Base-by-base conservation (phyloP, 2,329 filamentous ascomycete species). In the Alternaria consortialis region DNA sequence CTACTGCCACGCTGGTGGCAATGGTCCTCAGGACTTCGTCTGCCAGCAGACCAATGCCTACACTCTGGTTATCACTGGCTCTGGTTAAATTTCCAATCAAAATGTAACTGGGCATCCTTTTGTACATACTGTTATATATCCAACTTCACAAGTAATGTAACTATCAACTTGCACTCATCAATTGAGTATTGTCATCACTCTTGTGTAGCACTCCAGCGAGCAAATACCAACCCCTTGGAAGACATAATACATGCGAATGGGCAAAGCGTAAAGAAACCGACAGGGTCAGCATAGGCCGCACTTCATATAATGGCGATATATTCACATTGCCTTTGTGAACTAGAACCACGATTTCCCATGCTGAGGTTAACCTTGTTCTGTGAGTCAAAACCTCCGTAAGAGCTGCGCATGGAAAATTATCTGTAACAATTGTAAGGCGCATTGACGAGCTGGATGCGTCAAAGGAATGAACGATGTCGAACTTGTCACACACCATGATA, bases 1-100 rank as follows among this genome's bases (percentile, higher is more conserved):
- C 2, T 67, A 69, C 58, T 73, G 69, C 63, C 66, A 39, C 13
- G 66, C 70, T 50, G 70, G 66, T n/a, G 66, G 68, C 4, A 60
- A 66, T 29, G 66, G 62, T 4, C 43, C 55, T 2, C 27, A 68
- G 8, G 70, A 73, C 60, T 67, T 63, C 9, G 52, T 69, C 27
- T 72, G 68, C 61, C 11, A 44, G 20, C 68, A 71, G 67, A 25
- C 56, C 15, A 29, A 17, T n/a, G 15, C 17, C 8, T 7, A 12
- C 56, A 68, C 66, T 25, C 58, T 69, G 50, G 62, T 67, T 29
- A 66, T 71, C 42, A 13, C 50, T 20, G 15, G 23, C 36, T 40
- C 50, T 40, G 34, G 23, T 52, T 40, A 52, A n/a, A 40, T 13
- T 23, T 29, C 25, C 23, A 12, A 17, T 13, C 1, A 9, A 36